Evolutionary conservation across 768 basidiomycete genomes (phyloP), one percentile per base, ranked within the genome.

Genomic region (Psilocybe subaeruginosa): DNA sequence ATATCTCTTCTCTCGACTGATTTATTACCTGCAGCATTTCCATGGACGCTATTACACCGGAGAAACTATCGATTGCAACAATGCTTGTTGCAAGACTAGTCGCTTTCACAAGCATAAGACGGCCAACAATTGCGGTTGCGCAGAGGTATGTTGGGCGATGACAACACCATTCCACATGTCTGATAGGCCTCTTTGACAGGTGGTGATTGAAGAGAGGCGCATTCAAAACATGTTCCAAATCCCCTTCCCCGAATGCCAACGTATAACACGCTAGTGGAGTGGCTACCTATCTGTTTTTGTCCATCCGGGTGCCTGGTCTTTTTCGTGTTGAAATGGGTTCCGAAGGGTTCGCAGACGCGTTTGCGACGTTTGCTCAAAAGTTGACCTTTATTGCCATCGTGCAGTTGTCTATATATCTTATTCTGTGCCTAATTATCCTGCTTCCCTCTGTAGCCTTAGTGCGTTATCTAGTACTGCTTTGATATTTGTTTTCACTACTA

Each of bases 31-130:
- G 16, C 62, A 81, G 81, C 81, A 81, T 59, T 82, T 81, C 71
- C 80, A 81, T 57, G 78, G 78, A 41, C 76, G 79, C n/a, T 81
- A 80, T 65, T 81, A 75, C 63, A 81, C 81, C 45, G 81, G 81
- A 27, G 77, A 78, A 65, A 73, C 69, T 23, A 68, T 64, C 43
- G 81, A 82, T 66, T 82, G 81, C 61, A 59, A 63, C 35, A 76
- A 76, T 14, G 62, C 65, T 1, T 61, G 61, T 4, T 82, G 81
- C 72, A 81, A 75, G 61, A 74, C 76, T 7, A 81, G 80, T 59
- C 59, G 60, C 9, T 65, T 66, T 37, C 81, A 82, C 64, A 80
- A 78, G 64, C 81, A 82, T 66, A 80, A 78, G 65, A 76, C 76
- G 4, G 73, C 76, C 8, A 69, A 52, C 37, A 78, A 77, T 50